These are phyloP conservation scores for Aspergillus pseudoviridinutans DNA, from an alignment of 2,329 filamentous ascomycete genomes.

Conservation along the genomic window DNA sequence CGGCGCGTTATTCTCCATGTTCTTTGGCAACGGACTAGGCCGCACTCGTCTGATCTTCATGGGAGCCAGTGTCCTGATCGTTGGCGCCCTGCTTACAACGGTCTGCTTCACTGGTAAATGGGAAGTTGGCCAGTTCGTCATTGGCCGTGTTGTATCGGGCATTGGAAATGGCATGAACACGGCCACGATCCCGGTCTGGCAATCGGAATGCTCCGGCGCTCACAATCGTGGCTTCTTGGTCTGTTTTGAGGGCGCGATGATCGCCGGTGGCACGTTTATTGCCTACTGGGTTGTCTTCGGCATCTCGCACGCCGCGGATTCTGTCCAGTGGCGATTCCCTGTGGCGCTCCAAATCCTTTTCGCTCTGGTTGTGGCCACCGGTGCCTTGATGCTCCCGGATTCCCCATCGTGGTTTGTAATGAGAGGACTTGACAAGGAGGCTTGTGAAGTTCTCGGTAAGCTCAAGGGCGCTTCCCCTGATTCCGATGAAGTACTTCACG, in stretches of 20 bases:
- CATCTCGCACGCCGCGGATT: slow-evolving; percentile 28
- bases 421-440: slow-evolving; percentile 47
- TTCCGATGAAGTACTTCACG: slow-evolving; percentile 22
- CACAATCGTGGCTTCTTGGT: slow-evolving; percentile 34
- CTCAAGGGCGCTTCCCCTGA: slow-evolving; percentile 41
- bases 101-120: slow-evolving; percentile 19
- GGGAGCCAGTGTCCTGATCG: slow-evolving; percentile 48
- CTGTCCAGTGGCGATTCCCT: slow-evolving; percentile 43
- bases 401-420: slow-evolving; percentile 53
- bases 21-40: slow-evolving; percentile 28
- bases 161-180: slow-evolving; percentile 36
- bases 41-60: slow-evolving; percentile 47
- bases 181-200: slow-evolving; percentile 38
- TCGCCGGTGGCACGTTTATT: slow-evolving; percentile 30
- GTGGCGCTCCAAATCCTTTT: slow-evolving; percentile 47
- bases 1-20: slow-evolving; percentile 28
- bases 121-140: slow-evolving; percentile 40
- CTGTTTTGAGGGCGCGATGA: slow-evolving; percentile 31
- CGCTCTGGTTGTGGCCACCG: slow-evolving; percentile 21
- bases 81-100: slow-evolving; percentile 30
- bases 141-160: slow-evolving; percentile 37
- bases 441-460: slow-evolving; percentile 44
- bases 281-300: slow-evolving; percentile 36
- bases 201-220: slow-evolving; percentile 33
- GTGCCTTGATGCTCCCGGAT: slow-evolving; percentile 43